Evolutionary conservation across 352 stramenopile species (phyloP).

Genomic region (Paralagenidium karlingii): DNA sequence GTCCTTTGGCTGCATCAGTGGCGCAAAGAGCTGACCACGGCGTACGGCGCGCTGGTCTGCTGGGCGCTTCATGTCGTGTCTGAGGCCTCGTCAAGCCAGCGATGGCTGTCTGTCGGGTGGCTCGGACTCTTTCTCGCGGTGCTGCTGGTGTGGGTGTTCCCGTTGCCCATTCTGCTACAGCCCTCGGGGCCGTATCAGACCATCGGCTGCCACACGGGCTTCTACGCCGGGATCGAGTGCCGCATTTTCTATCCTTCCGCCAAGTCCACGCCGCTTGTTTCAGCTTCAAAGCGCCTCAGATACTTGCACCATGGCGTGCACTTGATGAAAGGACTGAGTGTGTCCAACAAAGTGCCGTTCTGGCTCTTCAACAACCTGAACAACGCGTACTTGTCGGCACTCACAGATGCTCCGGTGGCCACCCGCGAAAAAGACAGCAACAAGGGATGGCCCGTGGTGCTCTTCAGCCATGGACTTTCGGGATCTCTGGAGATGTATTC

Average conservation of each 20-base stretch:
- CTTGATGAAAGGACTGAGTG: constrained; percentile 25
- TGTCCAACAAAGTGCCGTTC: constrained; percentile 28
- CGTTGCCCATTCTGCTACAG: constrained; percentile 31
- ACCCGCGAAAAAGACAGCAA: neutral
- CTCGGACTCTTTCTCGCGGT: no score
- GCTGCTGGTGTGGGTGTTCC: constrained; percentile 25
- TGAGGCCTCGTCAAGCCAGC: no score
- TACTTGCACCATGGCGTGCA: constrained; percentile 46
- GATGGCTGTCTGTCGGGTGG: no score
- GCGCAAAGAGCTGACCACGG: no score
- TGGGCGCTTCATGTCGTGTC: no score
- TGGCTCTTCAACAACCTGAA: constrained; percentile 40
- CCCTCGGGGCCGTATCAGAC: constrained; percentile 21
- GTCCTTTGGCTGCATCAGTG: no score
- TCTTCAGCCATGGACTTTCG: constrained; percentile 52
- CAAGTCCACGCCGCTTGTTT: neutral
- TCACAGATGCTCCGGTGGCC: constrained; percentile 23
- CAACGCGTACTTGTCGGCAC: constrained; percentile 29
- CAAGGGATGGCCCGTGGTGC: constrained; percentile 26
- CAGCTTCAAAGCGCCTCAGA: constrained; percentile 3
- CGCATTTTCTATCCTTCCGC: constrained; percentile 53
- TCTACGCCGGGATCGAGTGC: constrained; percentile 36
- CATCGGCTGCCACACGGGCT: constrained; percentile 23
- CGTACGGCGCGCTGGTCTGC: no score
- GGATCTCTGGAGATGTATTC: constrained; percentile 52